Evolutionary conservation across 2,329 filamentous ascomycete species (phyloP).

Genomic region (Aphanocladium album): DNA sequence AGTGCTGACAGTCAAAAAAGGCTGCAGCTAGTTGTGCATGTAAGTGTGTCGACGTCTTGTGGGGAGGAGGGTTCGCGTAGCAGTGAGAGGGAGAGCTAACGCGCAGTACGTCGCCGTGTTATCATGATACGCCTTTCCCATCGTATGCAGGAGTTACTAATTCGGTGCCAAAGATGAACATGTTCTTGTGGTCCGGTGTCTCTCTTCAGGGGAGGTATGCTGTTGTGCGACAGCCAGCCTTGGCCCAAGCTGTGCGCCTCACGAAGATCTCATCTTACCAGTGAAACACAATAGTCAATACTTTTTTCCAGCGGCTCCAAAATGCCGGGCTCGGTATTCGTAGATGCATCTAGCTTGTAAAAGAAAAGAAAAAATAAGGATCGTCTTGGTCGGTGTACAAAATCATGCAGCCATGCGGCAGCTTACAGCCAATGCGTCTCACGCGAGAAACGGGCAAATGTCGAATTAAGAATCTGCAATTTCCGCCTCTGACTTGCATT

Average conservation of each 20-base stretch:
- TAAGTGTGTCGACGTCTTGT: not conserved
- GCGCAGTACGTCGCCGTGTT: not conserved
- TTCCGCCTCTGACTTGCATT: not conserved
- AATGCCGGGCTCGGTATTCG: not conserved
- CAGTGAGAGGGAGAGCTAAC: not conserved
- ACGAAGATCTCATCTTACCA: not conserved
- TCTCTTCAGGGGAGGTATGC: not conserved
- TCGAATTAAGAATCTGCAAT: not conserved
- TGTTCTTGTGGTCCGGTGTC: not conserved
- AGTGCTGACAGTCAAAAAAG: slow-evolving; percentile 3
- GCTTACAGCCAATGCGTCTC: not conserved
- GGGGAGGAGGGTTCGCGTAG: not conserved
- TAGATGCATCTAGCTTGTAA: not conserved
- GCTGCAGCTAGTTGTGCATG: not conserved
- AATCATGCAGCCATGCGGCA: not conserved
- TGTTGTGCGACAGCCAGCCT: not conserved
- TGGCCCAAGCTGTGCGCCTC: not conserved
- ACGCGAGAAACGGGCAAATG: too few relatives aligned
- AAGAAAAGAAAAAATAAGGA: too few relatives aligned
- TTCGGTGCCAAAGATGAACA: not conserved
- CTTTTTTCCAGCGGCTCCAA: not conserved
- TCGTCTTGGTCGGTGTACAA: not conserved
- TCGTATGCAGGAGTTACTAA: too few relatives aligned
- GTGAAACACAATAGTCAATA: not conserved
- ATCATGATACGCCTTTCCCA: not conserved